phyloP scores from a whole-genome alignment of 768 basidiomycete genomes.

The Mycena haematopus region DNA sequence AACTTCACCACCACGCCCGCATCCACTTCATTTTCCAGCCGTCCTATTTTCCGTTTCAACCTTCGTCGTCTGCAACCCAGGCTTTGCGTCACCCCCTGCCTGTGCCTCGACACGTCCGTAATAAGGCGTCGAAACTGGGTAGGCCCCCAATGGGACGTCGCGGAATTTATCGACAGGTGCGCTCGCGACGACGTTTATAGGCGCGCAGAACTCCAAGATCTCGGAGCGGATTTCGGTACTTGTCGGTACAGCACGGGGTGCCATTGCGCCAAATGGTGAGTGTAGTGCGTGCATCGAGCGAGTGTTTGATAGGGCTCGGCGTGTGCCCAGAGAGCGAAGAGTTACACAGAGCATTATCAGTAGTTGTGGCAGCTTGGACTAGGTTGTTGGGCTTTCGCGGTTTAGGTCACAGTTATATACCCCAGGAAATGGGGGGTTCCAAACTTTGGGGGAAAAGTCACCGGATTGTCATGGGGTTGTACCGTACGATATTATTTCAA shows the following conservation, averaged over 20 bases:
- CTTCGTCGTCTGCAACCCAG: background rate
- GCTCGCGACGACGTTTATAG: slow-evolving; percentile 26
- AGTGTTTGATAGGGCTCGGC: slow-evolving; percentile 15
- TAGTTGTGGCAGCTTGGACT: background rate
- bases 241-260: slow-evolving; percentile 14
- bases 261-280: slow-evolving; percentile 24
- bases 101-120: background rate
- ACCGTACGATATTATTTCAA: too few species aligned
- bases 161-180: slow-evolving; percentile 19
- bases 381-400: background rate
- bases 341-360: slow-evolving; percentile 9
- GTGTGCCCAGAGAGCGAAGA: slow-evolving; percentile 24
- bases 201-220: slow-evolving; percentile 4
- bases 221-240: too few species aligned
- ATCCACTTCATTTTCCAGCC: slow-evolving; percentile 1
- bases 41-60: background rate
- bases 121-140: slow-evolving; percentile 24
- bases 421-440: slow-evolving; percentile 17
- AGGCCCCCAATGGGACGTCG: slow-evolving; percentile 29
- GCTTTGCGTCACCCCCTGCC: background rate
- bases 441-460: slow-evolving; percentile 13
- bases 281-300: slow-evolving; percentile 27
- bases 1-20: background rate
- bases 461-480: slow-evolving; percentile 6
- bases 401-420: slow-evolving; percentile 5